Percentiles rank a stretch among this genome's conserved stretches.
These are phyloP conservation scores for Daldinia caldariorum DNA, from an alignment of 495 filamentous ascomycete species.

Conservation along the genomic window DNA sequence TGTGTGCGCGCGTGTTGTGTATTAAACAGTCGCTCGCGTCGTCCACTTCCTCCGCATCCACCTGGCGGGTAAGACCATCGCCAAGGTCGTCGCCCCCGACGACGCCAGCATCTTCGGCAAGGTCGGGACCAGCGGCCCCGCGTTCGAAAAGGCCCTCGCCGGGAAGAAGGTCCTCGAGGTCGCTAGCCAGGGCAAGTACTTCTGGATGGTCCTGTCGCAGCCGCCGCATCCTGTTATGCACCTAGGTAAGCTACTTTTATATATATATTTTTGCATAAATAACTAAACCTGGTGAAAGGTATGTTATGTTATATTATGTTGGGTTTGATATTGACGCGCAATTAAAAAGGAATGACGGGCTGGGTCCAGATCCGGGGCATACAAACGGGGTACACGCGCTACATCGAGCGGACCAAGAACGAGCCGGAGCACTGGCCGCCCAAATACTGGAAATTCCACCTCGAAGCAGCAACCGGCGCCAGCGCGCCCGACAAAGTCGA, in stretches of 20 bases:
- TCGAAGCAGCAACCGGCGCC: slow-evolving; percentile 74
- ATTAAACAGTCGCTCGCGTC: slow-evolving; percentile 74
- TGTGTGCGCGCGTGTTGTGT: no score
- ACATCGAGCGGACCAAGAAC: slow-evolving; percentile 72
- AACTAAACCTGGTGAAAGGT: no score
- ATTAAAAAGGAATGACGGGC: slow-evolving; percentile 70
- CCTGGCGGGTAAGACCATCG: slow-evolving; percentile 83
- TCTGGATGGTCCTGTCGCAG: slow-evolving; percentile 70
- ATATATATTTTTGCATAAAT: no score
- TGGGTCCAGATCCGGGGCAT: slow-evolving; percentile 88
- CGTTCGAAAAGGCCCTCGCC: slow-evolving; percentile 75
- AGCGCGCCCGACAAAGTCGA: slow-evolving; percentile 63
- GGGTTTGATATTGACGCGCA: neutral
- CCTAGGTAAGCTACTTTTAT: no score
- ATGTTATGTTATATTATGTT: no score
- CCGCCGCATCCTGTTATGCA: slow-evolving; percentile 92
- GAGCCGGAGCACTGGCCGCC: slow-evolving; percentile 82
- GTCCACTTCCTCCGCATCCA: slow-evolving; percentile 84
- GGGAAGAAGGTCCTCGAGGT: slow-evolving; percentile 81
- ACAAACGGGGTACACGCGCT: slow-evolving; percentile 72
- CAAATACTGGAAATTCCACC: slow-evolving; percentile 85
- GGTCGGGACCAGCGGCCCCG: slow-evolving; percentile 76
- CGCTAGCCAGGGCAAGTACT: slow-evolving; percentile 93
- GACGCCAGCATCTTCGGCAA: slow-evolving; percentile 89
- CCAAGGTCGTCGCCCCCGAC: slow-evolving; percentile 73